These are phyloP conservation scores for Nepenthes gracilis DNA, from an alignment of 148 eudicot genomes.

Conservation along the genomic window DNA sequence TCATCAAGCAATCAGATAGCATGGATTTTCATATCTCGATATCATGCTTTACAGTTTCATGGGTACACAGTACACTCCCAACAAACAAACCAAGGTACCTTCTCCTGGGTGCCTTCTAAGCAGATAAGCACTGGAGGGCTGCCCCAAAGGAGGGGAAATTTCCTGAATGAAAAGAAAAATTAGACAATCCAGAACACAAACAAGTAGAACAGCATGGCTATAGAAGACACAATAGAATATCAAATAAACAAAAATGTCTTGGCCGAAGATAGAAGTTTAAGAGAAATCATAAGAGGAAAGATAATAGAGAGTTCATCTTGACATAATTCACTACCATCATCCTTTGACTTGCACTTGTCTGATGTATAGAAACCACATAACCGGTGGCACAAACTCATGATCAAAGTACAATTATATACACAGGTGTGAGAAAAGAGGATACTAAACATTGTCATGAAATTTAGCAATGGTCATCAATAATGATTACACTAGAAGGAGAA, in stretches of 20 bases:
- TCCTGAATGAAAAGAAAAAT: conserved; percentile 78
- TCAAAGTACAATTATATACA: conserved; percentile 8
- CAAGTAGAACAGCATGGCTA: conserved; percentile 9
- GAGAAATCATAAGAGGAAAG: background rate
- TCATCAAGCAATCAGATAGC: background rate
- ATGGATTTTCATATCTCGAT: background rate
- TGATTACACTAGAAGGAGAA: conserved; percentile 52
- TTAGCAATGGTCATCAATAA: conserved; percentile 40
- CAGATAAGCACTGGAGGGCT: conserved; percentile 62
- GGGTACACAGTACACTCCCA: conserved; percentile 30
- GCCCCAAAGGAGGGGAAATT: conserved; percentile 59
- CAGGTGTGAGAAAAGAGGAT: conserved; percentile 5
- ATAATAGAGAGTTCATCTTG: conserved; percentile 3
- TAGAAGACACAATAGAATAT: background rate
- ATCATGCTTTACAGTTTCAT: conserved; percentile 6
- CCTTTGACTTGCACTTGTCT: conserved; percentile 12
- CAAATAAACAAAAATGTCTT: background rate
- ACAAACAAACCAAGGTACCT: conserved; percentile 88
- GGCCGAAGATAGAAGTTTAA: background rate
- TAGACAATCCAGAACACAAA: conserved; percentile 49
- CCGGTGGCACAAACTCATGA: conserved; percentile 5
- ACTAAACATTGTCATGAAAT: background rate
- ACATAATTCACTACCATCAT: conserved; percentile 9
- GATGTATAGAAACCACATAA: conserved; percentile 9
- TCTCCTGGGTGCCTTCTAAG: conserved; percentile 81